phyloP scores from a whole-genome alignment of 2,329 filamentous ascomycete species.

The Venturia effusa region DNA sequence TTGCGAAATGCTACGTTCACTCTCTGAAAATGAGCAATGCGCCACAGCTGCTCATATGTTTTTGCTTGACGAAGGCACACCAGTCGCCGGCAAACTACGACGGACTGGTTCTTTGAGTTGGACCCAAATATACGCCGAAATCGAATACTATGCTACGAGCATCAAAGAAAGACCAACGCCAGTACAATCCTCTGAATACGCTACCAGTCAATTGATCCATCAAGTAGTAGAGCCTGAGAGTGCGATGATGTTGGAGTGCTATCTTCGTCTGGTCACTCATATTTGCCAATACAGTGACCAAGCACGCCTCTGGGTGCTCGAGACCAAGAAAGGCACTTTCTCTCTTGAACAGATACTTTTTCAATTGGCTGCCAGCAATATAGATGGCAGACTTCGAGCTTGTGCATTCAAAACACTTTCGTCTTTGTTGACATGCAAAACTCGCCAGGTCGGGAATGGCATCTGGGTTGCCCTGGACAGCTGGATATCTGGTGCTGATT shows the following conservation, averaged over 20 bases:
- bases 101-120: conserved; percentile 81
- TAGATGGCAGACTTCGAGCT: conserved; percentile 68
- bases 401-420: conserved; percentile 72
- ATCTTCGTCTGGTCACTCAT: conserved; percentile 77
- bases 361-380: conserved; percentile 64
- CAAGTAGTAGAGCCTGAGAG: conserved; percentile 80
- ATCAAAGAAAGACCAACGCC: conserved; percentile 59
- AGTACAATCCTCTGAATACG: background rate
- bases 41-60: conserved; percentile 82
- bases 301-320: conserved; percentile 63
- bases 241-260: conserved; percentile 92
- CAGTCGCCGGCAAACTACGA: conserved; percentile 60
- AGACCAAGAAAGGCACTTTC: conserved; percentile 39
- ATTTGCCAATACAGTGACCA: conserved; percentile 62
- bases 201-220: conserved; percentile 19
- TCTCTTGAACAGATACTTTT: conserved; percentile 67
- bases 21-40: conserved; percentile 72
- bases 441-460: conserved; percentile 51
- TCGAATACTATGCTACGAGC: conserved; percentile 72
- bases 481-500: conserved; percentile 53
- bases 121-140: conserved; percentile 82
- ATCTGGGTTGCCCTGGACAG: conserved; percentile 76
- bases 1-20: conserved; percentile 87
- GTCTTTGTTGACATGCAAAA: conserved; percentile 66
- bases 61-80: conserved; percentile 71